Percentiles rank a stretch among this genome's conserved stretches.
phyloP scores from a whole-genome alignment of 176 grass and related monocot species.

The Alloteropsis semialata region DNA sequence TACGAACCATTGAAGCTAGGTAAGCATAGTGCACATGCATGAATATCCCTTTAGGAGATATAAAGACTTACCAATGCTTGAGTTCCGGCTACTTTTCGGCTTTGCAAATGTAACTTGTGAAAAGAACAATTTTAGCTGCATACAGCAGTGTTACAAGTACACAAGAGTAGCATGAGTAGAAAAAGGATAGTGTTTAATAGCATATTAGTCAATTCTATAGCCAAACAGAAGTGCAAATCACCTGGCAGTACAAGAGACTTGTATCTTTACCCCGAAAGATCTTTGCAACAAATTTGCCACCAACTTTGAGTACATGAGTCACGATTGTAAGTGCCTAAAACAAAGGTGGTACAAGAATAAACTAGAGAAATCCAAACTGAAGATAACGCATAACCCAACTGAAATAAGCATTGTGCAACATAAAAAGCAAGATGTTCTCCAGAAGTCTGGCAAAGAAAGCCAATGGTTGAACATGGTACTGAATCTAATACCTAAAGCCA shows the following conservation, averaged over 20 bases:
- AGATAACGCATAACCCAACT: neutral
- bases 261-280: conserved; percentile 98
- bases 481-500: neutral
- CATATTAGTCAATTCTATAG: neutral
- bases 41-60: neutral
- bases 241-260: conserved; percentile 90
- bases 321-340: conserved; percentile 85
- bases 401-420: conserved; percentile 4
- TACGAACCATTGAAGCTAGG: neutral
- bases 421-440: neutral
- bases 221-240: conserved; percentile 15
- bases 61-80: conserved; percentile 73
- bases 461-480: neutral
- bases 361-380: conserved; percentile 11
- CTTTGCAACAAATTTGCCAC: conserved; percentile 95
- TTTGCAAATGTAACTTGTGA: conserved; percentile 92
- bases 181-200: neutral
- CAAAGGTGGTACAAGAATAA: conserved; percentile 31
- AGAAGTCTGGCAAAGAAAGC: neutral
- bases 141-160: neutral
- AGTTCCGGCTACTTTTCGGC: conserved; percentile 90
- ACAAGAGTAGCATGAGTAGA: neutral
- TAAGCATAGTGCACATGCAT: neutral
- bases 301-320: conserved; percentile 86
- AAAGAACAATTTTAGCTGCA: conserved; percentile 91